A percentile compares a stretch with the other conserved stretches of the same genome.
Conservation (phyloP, 2,329 filamentous ascomycete genomes). For the Curvularia eragrostidis region DNA sequence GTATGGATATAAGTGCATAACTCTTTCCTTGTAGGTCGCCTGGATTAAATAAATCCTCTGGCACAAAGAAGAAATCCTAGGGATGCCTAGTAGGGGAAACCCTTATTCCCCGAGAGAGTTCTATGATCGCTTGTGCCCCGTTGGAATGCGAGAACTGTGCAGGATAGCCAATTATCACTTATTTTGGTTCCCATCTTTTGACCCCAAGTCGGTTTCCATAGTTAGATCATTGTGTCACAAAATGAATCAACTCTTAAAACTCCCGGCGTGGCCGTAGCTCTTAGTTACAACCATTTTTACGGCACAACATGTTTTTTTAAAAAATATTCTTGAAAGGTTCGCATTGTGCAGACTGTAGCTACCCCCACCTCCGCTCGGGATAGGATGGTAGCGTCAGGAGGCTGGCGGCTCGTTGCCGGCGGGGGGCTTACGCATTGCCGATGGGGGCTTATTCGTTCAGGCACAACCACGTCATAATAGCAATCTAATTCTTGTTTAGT, state of each 20-base stretch:
- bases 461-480: not conserved
- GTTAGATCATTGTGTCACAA: not conserved
- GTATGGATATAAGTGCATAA: not conserved
- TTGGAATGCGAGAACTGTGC: not conserved
- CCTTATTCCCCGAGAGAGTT: not conserved
- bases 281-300: too few relatives aligned
- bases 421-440: too few relatives aligned
- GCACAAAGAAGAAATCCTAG: not conserved
- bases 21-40: not conserved
- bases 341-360: too few relatives aligned
- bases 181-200: not conserved
- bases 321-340: not conserved
- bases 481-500: not conserved
- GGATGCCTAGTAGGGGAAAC: not conserved
- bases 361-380: not conserved
- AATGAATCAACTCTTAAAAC: not conserved
- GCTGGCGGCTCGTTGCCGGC: not conserved
- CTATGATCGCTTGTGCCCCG: not conserved
- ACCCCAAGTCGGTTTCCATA: not conserved
- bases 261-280: not conserved
- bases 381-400: too few relatives aligned
- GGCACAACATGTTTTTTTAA: too few relatives aligned
- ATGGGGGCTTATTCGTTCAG: not conserved
- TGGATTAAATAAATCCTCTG: not conserved
- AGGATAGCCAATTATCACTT: not conserved